phyloP scores from a whole-genome alignment of 2,329 filamentous ascomycete genomes.

The Aspergillus sp. region DNA sequence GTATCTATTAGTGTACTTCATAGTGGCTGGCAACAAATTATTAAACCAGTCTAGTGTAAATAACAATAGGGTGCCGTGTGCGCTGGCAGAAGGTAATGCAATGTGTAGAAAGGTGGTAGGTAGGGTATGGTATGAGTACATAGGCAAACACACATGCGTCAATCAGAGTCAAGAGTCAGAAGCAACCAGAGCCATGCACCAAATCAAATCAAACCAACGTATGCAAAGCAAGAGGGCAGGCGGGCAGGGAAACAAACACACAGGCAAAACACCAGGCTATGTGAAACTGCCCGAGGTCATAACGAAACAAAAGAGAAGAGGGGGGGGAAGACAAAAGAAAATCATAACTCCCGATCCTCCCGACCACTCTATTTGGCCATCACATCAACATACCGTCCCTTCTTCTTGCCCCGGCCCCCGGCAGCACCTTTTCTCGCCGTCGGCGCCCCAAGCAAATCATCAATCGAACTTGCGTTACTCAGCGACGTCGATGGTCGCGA shows the following conservation, averaged over 20 bases:
- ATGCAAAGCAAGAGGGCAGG: too few species aligned
- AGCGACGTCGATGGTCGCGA: slow-evolving; percentile 69
- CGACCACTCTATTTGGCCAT: slow-evolving; percentile 58
- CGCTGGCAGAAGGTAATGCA: too few species aligned
- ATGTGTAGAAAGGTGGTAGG: too few species aligned
- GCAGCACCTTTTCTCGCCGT: slow-evolving; percentile 57
- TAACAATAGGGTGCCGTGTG: too few species aligned
- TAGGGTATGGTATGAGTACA: too few species aligned
- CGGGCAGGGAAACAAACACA: neutral
- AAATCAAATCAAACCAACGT: too few species aligned
- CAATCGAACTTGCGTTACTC: slow-evolving; percentile 89
- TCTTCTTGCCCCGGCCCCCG: slow-evolving; percentile 61
- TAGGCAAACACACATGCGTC: too few species aligned
- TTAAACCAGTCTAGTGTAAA: neutral
- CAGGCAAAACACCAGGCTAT: neutral
- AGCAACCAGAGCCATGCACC: too few species aligned
- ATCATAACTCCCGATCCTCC: neutral
- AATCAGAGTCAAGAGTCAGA: too few species aligned
- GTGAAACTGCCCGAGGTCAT: neutral
- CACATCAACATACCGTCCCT: slow-evolving; percentile 89
- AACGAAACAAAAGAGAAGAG: neutral
- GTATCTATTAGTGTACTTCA: too few species aligned
- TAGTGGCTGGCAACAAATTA: neutral
- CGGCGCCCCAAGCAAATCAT: slow-evolving; percentile 75
- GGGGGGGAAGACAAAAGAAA: neutral